Base-by-base conservation (phyloP, 192 early-diverging fungal genomes). In the Chytriomyces confervae region DNA sequence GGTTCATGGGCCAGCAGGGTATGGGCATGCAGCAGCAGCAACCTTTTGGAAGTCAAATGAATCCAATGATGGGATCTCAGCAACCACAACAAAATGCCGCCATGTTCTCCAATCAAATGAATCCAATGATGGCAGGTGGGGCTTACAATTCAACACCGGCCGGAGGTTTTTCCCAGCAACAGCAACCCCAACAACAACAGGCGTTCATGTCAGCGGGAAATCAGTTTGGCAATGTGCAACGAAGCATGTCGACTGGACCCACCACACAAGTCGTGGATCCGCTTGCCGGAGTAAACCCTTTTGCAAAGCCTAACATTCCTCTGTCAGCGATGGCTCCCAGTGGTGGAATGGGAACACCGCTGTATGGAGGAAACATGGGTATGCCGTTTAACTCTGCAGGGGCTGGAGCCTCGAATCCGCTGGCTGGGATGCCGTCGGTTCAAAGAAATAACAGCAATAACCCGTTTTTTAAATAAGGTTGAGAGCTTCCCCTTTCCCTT, bases 201-300 rank as follows among this genome's bases (percentile, higher is more conserved):
- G 57, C 23, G 57, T 61, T 61, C 23, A 23, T 18, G 57, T 18
- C 18, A 18, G 57, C 18, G 63, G 18, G 18, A 43, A 27, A 13
- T 13, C 63, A 23, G 63, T 16, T 65, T 27, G 18, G 63, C 36
- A 36, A 36, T 36, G 36, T 36, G 18, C 16, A 23, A n/a, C 57
- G 18, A 23, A 18, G 57, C 3, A 61, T 61, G 57, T 18, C 57
- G 3, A 24, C 51, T 27, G 69, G 69, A 18, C 69, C 69, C 10
- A 43, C 69, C 8, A 8, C 16, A 6, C 69, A 72, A 11, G 64
- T 77, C 36, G 64, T 66, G 62, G 75, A 77, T 77, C 75, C 23
- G 4, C 48, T 77, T 18, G 75, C 75, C 8, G 47, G 49, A 24
- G 50, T 77, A 45, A 77, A 77, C 51, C 75, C 75, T 11, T 77